Evolutionary conservation across 208 protist species (phyloP).

Genomic region (Crithidia fasciculata): DNA sequence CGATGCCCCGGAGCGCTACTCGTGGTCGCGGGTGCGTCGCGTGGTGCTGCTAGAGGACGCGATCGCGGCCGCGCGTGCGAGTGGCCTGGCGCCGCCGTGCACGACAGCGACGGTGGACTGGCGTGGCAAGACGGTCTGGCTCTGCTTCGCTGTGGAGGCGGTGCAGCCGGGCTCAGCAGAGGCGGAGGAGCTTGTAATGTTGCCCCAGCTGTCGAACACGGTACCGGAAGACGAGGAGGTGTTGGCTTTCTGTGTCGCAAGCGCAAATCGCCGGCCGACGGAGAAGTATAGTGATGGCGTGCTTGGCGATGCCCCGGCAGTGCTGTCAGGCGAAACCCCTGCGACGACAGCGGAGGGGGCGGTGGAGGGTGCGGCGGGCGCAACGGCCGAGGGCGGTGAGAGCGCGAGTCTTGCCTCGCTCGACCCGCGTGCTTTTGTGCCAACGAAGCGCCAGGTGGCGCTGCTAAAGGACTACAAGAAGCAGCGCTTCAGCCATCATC

Average conservation of each 20-base stretch:
- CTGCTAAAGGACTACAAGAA: constrained; percentile 46
- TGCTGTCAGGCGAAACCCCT: not conserved
- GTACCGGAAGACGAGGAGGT: constrained; percentile 62
- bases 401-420: not conserved
- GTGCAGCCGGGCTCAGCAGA: constrained; percentile 10
- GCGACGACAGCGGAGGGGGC: not conserved
- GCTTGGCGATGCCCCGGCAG: constrained; percentile 18
- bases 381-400: not conserved
- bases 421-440: constrained; percentile 46
- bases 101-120: constrained; percentile 38
- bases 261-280: constrained; percentile 30
- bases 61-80: constrained; percentile 5
- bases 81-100: constrained; percentile 1
- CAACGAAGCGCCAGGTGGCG: constrained; percentile 47
- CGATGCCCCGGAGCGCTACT: constrained; percentile 49
- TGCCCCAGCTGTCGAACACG: constrained; percentile 65
- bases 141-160: constrained; percentile 52
- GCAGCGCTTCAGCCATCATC: constrained; percentile 44
- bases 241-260: constrained; percentile 52
- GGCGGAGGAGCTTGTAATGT: constrained; percentile 45
- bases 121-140: constrained; percentile 66
- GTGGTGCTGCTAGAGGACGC: constrained; percentile 36
- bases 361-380: not conserved
- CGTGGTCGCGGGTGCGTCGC: constrained; percentile 62
- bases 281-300: constrained; percentile 36